Evolutionary conservation across 1,284 basidiomycete genomes (phyloP).

Genomic region (Pseudozyma sp.): DNA sequence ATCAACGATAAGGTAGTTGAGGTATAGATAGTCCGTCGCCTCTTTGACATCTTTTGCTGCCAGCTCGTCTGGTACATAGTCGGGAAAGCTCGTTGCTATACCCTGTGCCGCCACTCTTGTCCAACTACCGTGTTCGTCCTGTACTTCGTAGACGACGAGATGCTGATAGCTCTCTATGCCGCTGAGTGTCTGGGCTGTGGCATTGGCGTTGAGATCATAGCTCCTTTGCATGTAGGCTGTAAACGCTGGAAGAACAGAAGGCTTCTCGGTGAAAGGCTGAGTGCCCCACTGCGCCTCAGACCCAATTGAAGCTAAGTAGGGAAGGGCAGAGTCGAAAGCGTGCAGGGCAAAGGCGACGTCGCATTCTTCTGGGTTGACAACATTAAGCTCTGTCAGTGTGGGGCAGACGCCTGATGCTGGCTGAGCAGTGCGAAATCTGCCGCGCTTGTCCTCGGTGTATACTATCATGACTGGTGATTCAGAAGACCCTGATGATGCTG

Average conservation of each 20-base stretch:
- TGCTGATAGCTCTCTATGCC: conserved; percentile 10
- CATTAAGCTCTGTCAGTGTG: conserved; percentile 14
- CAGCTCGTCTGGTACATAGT: conserved; percentile 18
- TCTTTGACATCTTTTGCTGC: background rate
- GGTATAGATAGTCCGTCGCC: conserved; percentile 27
- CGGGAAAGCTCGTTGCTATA: conserved; percentile 10
- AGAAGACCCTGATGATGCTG: too few species aligned
- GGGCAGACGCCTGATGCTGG: conserved; percentile 6
- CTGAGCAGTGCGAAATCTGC: conserved; percentile 21
- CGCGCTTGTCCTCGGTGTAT: background rate
- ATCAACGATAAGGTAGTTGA: conserved; percentile 43
- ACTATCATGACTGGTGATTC: conserved; percentile 13
- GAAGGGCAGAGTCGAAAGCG: conserved; percentile 48
- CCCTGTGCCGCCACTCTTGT: conserved; percentile 26
- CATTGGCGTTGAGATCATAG: conserved; percentile 3
- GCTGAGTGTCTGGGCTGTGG: background rate
- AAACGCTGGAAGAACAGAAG: conserved; percentile 3
- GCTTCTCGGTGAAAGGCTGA: conserved; percentile 29
- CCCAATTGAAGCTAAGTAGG: conserved; percentile 50
- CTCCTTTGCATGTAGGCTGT: conserved; percentile 12
- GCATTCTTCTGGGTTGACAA: conserved; percentile 29
- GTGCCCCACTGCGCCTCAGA: conserved; percentile 53
- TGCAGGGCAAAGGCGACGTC: conserved; percentile 41
- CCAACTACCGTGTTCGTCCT: conserved; percentile 14
- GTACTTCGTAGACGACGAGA: conserved; percentile 25